Percentiles rank a stretch among this genome's conserved stretches.
phyloP scores from a whole-genome alignment of 768 basidiomycete species.

The Daedaleopsis sinensis region DNA sequence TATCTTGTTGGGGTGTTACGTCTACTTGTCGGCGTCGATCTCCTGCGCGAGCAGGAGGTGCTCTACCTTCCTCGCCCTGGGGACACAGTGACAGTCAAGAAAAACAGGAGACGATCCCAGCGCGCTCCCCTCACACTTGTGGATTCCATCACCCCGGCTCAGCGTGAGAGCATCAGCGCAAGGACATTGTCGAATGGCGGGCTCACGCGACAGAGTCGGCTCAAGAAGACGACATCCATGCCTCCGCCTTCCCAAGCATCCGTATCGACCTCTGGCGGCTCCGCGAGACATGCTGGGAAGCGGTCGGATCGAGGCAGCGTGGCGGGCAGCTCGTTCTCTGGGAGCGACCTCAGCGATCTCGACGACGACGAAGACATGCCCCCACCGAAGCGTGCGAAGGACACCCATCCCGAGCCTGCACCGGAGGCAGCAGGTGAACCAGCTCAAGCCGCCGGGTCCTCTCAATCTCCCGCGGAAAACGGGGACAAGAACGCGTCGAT shows the following conservation, averaged over 20 bases:
- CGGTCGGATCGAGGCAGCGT: slow-evolving; percentile 9
- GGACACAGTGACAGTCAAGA: slow-evolving; percentile 33
- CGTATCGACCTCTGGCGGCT: slow-evolving; percentile 13
- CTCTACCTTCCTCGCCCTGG: slow-evolving; percentile 60
- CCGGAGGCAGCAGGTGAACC: neutral
- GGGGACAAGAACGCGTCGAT: neutral
- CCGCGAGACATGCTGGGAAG: slow-evolving; percentile 9
- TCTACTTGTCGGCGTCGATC: slow-evolving; percentile 64
- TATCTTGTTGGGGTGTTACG: slow-evolving; percentile 60
- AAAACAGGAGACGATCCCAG: neutral
- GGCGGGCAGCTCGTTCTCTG: slow-evolving; percentile 15
- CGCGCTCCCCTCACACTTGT: neutral
- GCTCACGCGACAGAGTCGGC: neutral
- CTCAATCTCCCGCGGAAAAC: neutral
- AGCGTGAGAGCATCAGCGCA: slow-evolving; percentile 17
- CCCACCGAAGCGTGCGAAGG: slow-evolving; percentile 8
- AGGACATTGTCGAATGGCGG: slow-evolving; percentile 3
- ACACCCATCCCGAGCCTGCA: neutral
- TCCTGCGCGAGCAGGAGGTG: slow-evolving; percentile 65
- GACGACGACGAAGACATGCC: slow-evolving; percentile 17
- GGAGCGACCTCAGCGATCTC: slow-evolving; percentile 22
- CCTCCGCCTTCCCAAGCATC: slow-evolving; percentile 17
- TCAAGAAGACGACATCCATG: neutral
- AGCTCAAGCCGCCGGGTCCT: neutral
- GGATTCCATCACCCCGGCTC: neutral